Percentiles rank a stretch among this genome's conserved stretches.
Conservation (phyloP, 768 basidiomycete genomes). For the Phylloporus arenicola region DNA sequence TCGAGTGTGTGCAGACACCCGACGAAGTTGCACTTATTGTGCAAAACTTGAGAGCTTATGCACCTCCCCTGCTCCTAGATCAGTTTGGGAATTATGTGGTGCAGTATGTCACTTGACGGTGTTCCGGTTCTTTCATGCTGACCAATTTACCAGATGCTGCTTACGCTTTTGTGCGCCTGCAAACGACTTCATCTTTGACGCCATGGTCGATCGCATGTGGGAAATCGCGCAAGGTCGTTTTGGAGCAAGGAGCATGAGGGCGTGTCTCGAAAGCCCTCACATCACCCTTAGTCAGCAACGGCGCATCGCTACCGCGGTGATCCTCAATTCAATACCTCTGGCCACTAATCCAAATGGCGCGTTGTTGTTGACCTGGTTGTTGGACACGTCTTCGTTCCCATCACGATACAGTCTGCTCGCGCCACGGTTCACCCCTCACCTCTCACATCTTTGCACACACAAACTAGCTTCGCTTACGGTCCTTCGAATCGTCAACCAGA, state of each 20-base stretch:
- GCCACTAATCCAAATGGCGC: conserved; percentile 98
- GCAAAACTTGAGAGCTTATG: conserved; percentile 83
- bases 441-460: conserved; percentile 96
- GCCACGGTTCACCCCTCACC: conserved; percentile 92
- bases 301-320: conserved; percentile 88
- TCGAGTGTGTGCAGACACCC: conserved; percentile 84
- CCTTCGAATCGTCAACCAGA: conserved; percentile 93
- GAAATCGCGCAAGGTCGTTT: conserved; percentile 97
- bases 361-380: conserved; percentile 89
- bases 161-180: conserved; percentile 84
- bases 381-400: conserved; percentile 91
- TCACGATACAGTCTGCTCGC: conserved; percentile 94
- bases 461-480: conserved; percentile 95
- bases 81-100: conserved; percentile 93
- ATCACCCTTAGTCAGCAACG: conserved; percentile 88
- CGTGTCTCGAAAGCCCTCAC: conserved; percentile 88
- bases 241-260: conserved; percentile 96
- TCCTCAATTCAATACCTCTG: conserved; percentile 94
- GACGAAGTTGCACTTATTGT: conserved; percentile 85
- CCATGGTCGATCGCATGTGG: conserved; percentile 97
- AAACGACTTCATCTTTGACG: conserved; percentile 96
- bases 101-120: conserved; percentile 51
- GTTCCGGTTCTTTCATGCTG: neutral
- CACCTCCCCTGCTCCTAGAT: conserved; percentile 89
- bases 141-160: conserved; percentile 58